Base-by-base conservation (phyloP, 2,329 filamentous ascomycete genomes). In the Diaporthe vaccinii region DNA sequence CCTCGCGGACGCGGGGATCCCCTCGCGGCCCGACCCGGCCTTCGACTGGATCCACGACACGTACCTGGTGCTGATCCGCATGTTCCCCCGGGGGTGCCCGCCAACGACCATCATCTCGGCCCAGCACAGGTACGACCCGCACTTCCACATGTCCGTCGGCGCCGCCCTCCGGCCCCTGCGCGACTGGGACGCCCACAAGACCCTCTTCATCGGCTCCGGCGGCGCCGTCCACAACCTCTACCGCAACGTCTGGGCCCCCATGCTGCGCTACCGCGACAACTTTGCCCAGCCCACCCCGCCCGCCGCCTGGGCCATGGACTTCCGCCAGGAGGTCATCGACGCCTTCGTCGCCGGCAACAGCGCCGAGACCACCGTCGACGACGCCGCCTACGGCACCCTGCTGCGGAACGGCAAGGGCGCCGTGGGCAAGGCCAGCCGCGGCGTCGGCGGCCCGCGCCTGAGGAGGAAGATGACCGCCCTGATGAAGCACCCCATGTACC, bases 1-100 rank as follows among this genome's bases (percentile, higher is more conserved):
- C 70, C 85, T 93, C 2, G 78, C 82, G 6, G 79, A 81, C 2
- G 85, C 86, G 2, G 91, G 91, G 12, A 89, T 93, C 82, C 84
- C 89, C 46, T 90, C 87, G 1, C 80, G 82, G 5, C 83, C 81
- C 1, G 91, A 93, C 79, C 78, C 85, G 0, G 85, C 80, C 0
- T 94, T 94, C 77, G 90, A 93, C 79, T 94, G 92, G 92, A 93
- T 94, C 80, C 92, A 94, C 84, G 92, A 94, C 82, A 93, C 91
- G 0, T 94, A 91, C 79, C 87, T 94, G 4, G 89, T 94, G 74
- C 84, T 93, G 12, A 92, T 93, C 80, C 87, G 91, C 72, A 94
- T 94, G 92, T 94, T 94, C 77, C 92, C 92, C 0, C 77, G 80
- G 2, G 85, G 84, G n/a, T 93, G 90, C 78, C 92, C 92, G 2